A percentile compares a stretch with the other conserved stretches of the same genome.
phyloP scores from a whole-genome alignment of 305 asterid species.

The Fraxinus latifolia region DNA sequence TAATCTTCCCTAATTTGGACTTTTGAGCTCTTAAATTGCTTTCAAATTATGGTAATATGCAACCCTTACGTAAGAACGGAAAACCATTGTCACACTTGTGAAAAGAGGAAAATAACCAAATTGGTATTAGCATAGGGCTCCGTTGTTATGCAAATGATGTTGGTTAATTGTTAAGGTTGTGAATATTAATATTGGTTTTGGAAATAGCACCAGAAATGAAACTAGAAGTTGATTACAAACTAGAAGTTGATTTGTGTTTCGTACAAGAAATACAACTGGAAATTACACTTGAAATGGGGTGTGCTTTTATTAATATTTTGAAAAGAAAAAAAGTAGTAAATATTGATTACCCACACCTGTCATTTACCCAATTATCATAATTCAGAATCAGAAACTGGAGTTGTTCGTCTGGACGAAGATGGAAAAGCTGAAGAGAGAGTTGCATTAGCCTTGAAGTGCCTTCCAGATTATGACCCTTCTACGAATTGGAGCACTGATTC shows the following conservation, averaged over 20 bases:
- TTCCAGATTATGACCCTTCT: conserved; percentile 75
- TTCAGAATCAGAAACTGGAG: conserved; percentile 69
- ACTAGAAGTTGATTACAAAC: background rate
- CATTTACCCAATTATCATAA: conserved; percentile 1
- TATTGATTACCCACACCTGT: background rate
- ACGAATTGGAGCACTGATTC: conserved; percentile 58
- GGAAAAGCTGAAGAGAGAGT: conserved; percentile 78
- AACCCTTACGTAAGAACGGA: background rate
- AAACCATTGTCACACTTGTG: background rate
- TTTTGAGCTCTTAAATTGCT: background rate
- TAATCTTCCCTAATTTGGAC: background rate
- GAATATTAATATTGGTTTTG: background rate
- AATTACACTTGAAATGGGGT: background rate
- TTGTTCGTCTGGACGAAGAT: conserved; percentile 63
- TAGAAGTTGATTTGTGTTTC: background rate
- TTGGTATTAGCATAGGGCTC: conserved; percentile 16
- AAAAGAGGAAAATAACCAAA: conserved; percentile 1
- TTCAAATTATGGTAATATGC: background rate
- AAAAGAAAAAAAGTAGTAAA: conserved; percentile 11
- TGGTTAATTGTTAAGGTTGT: conserved; percentile 13
- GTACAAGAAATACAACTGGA: background rate
- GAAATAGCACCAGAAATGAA: background rate
- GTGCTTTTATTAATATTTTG: background rate
- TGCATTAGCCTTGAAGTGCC: conserved; percentile 67
- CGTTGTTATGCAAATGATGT: conserved; percentile 12